phyloP scores from a whole-genome alignment of 2,329 filamentous ascomycete species.

The Cadophora sp. region DNA sequence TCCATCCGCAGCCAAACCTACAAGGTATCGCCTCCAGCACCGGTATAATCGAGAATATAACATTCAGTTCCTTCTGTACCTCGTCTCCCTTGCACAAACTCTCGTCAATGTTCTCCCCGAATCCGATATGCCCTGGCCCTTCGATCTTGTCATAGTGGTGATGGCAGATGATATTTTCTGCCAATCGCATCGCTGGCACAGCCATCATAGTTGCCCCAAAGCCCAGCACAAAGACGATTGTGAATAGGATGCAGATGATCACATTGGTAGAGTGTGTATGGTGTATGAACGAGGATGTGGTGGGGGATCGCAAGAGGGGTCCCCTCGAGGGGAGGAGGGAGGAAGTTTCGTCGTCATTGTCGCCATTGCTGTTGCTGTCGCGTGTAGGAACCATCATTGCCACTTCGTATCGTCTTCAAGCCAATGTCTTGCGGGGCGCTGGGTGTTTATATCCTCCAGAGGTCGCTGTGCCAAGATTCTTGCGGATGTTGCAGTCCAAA shows the following conservation, averaged over 20 bases:
- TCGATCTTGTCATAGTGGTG: constrained; percentile 45
- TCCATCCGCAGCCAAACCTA: constrained; percentile 22
- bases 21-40: constrained; percentile 44
- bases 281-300: constrained; percentile 24
- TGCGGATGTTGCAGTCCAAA: background rate
- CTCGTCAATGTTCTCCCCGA: constrained; percentile 46
- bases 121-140: constrained; percentile 36
- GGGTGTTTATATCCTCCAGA: background rate
- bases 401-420: background rate
- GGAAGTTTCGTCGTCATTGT: constrained; percentile 23
- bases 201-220: constrained; percentile 43
- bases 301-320: constrained; percentile 1
- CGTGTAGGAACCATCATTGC: background rate
- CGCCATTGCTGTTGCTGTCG: constrained; percentile 5
- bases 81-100: constrained; percentile 47
- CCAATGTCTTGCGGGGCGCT: background rate
- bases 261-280: constrained; percentile 39
- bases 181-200: constrained; percentile 47
- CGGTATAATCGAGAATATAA: constrained; percentile 25
- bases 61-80: constrained; percentile 39
- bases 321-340: constrained; percentile 17
- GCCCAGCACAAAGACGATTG: constrained; percentile 44
- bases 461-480: background rate
- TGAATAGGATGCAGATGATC: constrained; percentile 45
- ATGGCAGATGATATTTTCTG: constrained; percentile 51